phyloP scores from a whole-genome alignment of 2,329 filamentous ascomycete species.

The Pseudocercospora musae region DNA sequence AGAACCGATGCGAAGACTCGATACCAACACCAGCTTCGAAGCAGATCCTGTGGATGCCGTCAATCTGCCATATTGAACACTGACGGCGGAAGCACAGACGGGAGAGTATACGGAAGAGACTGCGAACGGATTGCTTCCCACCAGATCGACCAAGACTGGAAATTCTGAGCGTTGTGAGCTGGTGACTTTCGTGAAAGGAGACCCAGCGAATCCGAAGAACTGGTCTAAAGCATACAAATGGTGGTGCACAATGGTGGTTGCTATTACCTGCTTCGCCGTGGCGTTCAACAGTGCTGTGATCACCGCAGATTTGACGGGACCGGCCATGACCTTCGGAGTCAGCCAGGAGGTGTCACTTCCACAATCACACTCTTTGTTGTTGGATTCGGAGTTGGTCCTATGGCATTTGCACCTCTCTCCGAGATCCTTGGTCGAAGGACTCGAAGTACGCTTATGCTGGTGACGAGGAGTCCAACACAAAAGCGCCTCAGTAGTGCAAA shows the following conservation, averaged over 20 bases:
- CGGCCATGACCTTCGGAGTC: slow-evolving; percentile 62
- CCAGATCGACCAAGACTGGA: slow-evolving; percentile 28
- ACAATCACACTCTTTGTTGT: slow-evolving; percentile 50
- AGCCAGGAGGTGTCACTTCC: slow-evolving; percentile 70
- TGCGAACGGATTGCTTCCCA: slow-evolving; percentile 23
- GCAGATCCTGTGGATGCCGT: slow-evolving; percentile 15
- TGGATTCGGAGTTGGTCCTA: slow-evolving; percentile 31
- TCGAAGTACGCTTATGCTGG: slow-evolving; percentile 70
- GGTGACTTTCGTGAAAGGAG: slow-evolving; percentile 65
- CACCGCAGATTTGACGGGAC: slow-evolving; percentile 69
- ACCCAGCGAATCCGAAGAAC: slow-evolving; percentile 34
- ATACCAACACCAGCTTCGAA: slow-evolving; percentile 1
- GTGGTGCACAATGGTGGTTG: slow-evolving; percentile 71
- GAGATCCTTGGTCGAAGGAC: slow-evolving; percentile 57
- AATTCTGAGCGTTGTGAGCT: slow-evolving; percentile 51
- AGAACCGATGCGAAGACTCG: slow-evolving; percentile 3
- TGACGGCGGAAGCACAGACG: slow-evolving; percentile 25
- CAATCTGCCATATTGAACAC: slow-evolving; percentile 25
- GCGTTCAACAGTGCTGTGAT: slow-evolving; percentile 65
- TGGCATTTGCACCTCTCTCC: slow-evolving; percentile 53
- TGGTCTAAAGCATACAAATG: slow-evolving; percentile 32
- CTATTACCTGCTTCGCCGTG: slow-evolving; percentile 50
- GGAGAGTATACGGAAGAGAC: slow-evolving; percentile 30
- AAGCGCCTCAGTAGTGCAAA: no score
- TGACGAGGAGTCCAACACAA: slow-evolving; percentile 50